phyloP scores from a whole-genome alignment of 1,284 basidiomycete genomes.

The Trichosporon inkin region DNA sequence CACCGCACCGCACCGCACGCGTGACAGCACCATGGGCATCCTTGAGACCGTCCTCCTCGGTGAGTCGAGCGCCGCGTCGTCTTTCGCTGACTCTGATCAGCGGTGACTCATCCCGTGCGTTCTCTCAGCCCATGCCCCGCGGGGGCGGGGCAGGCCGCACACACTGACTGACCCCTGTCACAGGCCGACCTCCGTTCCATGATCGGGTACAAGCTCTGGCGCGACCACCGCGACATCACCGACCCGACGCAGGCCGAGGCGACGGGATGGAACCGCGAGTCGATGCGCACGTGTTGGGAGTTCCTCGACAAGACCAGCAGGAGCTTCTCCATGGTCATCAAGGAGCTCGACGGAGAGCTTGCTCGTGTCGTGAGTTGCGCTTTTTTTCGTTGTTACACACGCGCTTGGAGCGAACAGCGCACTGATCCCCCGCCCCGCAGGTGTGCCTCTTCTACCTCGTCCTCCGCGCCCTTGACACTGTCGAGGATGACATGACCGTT shows the following conservation, averaged over 20 bases:
- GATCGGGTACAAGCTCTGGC: slow-evolving; percentile 71
- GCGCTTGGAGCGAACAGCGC: background rate
- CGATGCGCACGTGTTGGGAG: slow-evolving; percentile 87
- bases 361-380: slow-evolving; percentile 83
- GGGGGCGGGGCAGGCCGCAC: no score
- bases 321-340: slow-evolving; percentile 90
- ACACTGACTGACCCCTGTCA: background rate
- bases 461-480: slow-evolving; percentile 86
- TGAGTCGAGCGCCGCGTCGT: slow-evolving; percentile 19
- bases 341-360: slow-evolving; percentile 92
- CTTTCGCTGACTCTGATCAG: background rate
- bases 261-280: slow-evolving; percentile 73
- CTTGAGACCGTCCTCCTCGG: slow-evolving; percentile 32
- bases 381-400: background rate
- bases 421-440: slow-evolving; percentile 52
- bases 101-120: slow-evolving; percentile 1
- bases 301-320: slow-evolving; percentile 85
- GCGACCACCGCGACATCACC: slow-evolving; percentile 75
- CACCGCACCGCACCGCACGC: background rate
- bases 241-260: slow-evolving; percentile 63
- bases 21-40: slow-evolving; percentile 33
- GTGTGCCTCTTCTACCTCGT: slow-evolving; percentile 95
- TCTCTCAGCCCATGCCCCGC: background rate
- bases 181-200: slow-evolving; percentile 75
- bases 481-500: slow-evolving; percentile 98